Percentiles rank a stretch among this genome's conserved stretches.
These are phyloP conservation scores for Lunularia cruciata DNA, from an alignment of 225 moss, liverwort and hornwort genomes.

Conservation along the genomic window DNA sequence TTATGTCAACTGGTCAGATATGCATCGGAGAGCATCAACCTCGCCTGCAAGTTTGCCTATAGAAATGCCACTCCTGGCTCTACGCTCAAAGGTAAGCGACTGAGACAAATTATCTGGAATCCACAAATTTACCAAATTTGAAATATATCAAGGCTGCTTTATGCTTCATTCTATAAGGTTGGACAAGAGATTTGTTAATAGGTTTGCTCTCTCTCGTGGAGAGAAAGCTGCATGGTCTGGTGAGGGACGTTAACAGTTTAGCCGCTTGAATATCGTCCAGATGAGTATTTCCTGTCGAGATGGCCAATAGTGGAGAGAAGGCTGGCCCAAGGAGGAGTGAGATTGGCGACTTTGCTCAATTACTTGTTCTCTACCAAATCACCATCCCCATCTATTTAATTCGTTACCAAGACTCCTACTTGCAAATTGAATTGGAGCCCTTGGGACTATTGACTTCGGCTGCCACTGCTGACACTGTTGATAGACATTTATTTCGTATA, in stretches of 20 bases:
- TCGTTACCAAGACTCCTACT: too few species aligned
- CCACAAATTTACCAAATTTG: too few species aligned
- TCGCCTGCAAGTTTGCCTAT: slow-evolving; percentile 82
- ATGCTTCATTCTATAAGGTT: neutral
- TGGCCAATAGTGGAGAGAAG: slow-evolving; percentile 67
- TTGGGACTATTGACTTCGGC: too few species aligned
- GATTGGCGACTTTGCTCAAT: slow-evolving; percentile 77
- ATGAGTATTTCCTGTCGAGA: slow-evolving; percentile 76
- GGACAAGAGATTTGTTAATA: too few species aligned
- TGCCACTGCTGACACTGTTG: too few species aligned
- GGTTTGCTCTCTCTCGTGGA: neutral
- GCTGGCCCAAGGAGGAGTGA: slow-evolving; percentile 80
- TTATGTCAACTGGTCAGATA: slow-evolving; percentile 39
- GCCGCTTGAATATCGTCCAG: slow-evolving; percentile 31
- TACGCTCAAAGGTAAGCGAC: slow-evolving; percentile 43
- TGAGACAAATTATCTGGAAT: too few species aligned
- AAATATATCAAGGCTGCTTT: too few species aligned
- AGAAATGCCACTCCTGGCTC: slow-evolving; percentile 63
- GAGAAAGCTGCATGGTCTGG: too few species aligned
- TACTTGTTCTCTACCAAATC: slow-evolving; percentile 48
- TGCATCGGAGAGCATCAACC: slow-evolving; percentile 62
- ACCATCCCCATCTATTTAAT: too few species aligned
- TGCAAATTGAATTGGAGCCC: too few species aligned
- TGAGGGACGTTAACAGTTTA: too few species aligned
- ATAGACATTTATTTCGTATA: too few species aligned